These are phyloP conservation scores for Pleoardoris graminearum DNA, from an alignment of 2,329 filamentous ascomycete genomes.

Conservation along the genomic window DNA sequence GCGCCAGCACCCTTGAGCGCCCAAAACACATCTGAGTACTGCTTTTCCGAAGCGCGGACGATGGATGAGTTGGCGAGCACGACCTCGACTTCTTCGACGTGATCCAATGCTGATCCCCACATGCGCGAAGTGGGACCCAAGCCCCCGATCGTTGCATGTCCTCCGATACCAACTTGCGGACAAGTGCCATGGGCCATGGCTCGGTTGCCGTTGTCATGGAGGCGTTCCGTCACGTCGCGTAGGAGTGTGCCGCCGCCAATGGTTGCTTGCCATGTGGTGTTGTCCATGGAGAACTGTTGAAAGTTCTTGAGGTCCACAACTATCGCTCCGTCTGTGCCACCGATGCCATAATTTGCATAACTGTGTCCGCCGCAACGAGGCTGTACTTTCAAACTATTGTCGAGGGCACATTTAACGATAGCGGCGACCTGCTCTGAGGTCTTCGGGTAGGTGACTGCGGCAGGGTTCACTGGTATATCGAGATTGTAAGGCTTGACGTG, in stretches of 20 bases:
- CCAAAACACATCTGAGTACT: conserved; percentile 49
- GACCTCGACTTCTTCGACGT: conserved; percentile 41
- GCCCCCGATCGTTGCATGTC: conserved; percentile 44
- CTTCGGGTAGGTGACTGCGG: conserved; percentile 60
- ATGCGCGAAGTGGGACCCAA: conserved; percentile 39
- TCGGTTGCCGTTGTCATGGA: conserved; percentile 41
- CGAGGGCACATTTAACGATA: conserved; percentile 61
- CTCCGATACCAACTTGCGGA: conserved; percentile 43
- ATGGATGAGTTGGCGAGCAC: conserved; percentile 48
- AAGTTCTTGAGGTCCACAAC: conserved; percentile 56
- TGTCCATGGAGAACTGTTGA: conserved; percentile 52
- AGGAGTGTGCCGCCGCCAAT: conserved; percentile 57
- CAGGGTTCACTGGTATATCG: conserved; percentile 48
- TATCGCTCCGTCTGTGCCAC: conserved; percentile 52
- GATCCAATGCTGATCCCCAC: conserved; percentile 41
- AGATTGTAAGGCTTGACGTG: conserved; percentile 46
- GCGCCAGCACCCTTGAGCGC: conserved; percentile 49
- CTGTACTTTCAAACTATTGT: conserved; percentile 59
- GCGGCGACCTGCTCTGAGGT: conserved; percentile 57
- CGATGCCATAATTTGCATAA: conserved; percentile 57
- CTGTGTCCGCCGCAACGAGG: conserved; percentile 68
- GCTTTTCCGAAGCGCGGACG: conserved; percentile 40
- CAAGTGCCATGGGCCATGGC: conserved; percentile 55
- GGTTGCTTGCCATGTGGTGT: conserved; percentile 49
- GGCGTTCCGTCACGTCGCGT: conserved; percentile 40